Percentiles rank a stretch among this genome's conserved stretches.
These are phyloP conservation scores for Rutstroemia sp. DNA, from an alignment of 2,329 filamentous ascomycete genomes.

Conservation along the genomic window DNA sequence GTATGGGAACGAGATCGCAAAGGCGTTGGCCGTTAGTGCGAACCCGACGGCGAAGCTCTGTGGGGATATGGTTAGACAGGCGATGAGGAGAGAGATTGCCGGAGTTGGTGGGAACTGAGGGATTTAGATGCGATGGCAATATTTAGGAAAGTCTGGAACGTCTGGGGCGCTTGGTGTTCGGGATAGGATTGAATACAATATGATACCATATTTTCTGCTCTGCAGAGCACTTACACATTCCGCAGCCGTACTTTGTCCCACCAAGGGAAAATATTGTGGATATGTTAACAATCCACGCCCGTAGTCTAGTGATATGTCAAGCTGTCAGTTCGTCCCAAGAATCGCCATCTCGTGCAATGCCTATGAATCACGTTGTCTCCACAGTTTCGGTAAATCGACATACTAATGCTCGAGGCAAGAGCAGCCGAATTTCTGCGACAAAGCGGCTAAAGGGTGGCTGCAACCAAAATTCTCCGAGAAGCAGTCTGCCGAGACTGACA, in stretches of 20 bases:
- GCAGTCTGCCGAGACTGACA: background rate
- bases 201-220: background rate
- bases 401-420: no score
- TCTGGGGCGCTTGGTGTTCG: background rate
- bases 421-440: background rate
- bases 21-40: conserved; percentile 53
- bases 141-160: background rate
- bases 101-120: conserved; percentile 1
- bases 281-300: no score
- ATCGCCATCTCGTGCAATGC: background rate
- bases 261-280: no score
- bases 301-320: no score
- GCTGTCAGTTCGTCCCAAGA: background rate
- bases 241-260: no score
- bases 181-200: background rate
- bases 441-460: conserved; percentile 1
- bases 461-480: background rate
- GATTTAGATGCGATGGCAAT: no score
- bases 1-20: conserved; percentile 59
- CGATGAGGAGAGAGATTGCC: conserved; percentile 60
- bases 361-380: conserved; percentile 7
- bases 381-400: background rate
- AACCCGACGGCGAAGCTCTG: conserved; percentile 65
- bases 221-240: no score
- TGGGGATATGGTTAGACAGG: conserved; percentile 60